Percentiles rank a stretch among this genome's conserved stretches.
These are phyloP conservation scores for Dipteronia sinensis DNA, from an alignment of 345 rosid genomes.

Conservation along the genomic window DNA sequence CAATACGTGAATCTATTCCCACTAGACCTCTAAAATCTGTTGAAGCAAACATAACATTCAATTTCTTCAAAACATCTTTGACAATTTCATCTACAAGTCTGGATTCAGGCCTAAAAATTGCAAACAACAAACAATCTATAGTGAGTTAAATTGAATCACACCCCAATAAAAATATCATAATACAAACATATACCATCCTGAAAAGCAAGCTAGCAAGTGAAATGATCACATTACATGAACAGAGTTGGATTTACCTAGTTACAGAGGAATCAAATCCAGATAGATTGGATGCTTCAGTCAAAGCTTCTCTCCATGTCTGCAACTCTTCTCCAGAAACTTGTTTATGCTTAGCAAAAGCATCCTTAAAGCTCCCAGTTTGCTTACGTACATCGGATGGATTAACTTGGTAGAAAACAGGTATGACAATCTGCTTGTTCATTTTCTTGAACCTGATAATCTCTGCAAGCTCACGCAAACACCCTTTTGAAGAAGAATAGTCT, in stretches of 20 bases:
- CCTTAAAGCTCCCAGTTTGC: background rate
- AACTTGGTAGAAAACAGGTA: conserved; percentile 7
- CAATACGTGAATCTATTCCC: conserved; percentile 2
- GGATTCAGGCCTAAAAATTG: background rate
- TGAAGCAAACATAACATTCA: background rate
- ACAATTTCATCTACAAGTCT: background rate
- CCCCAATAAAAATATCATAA: background rate
- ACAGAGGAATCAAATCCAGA: background rate
- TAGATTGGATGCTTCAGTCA: background rate
- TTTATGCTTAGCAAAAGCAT: background rate
- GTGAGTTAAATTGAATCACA: background rate
- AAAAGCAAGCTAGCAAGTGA: background rate
- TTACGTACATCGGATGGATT: conserved; percentile 5
- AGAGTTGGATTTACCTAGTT: background rate
- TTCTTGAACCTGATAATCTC: conserved; percentile 4
- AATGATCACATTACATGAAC: too few species aligned
- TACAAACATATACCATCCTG: background rate
- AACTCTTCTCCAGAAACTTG: background rate
- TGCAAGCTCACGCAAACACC: conserved; percentile 10
- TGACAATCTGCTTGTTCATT: conserved; percentile 10
- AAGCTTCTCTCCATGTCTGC: background rate
- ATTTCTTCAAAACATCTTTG: conserved; percentile 5
- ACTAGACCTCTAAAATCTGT: background rate
- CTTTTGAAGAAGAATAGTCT: background rate
- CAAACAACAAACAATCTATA: background rate